phyloP scores from a whole-genome alignment of 345 rosid genomes.

The Nasturtium officinale region DNA sequence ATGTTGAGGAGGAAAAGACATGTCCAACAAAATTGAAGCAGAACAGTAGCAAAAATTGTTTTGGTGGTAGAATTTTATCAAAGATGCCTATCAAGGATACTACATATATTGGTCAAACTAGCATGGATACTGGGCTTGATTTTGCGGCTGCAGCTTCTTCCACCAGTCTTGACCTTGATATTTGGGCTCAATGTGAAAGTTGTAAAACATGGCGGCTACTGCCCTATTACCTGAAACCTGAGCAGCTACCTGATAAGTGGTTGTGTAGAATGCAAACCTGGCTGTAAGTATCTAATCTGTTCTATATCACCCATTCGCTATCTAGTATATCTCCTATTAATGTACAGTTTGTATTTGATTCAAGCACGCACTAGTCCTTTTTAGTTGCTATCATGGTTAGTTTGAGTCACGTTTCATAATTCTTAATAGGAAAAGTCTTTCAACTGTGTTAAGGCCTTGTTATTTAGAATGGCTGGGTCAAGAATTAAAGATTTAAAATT shows the following conservation, averaged over 20 bases:
- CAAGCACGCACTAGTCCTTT: background rate
- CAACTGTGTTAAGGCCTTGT: constrained; percentile 1
- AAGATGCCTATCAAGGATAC: constrained; percentile 40
- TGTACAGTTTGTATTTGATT: constrained; percentile 19
- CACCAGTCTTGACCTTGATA: constrained; percentile 43
- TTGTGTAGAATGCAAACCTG: constrained; percentile 73
- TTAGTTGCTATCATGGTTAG: constrained; percentile 18
- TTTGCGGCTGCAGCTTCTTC: constrained; percentile 43
- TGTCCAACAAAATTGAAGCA: constrained; percentile 42
- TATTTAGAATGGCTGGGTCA: constrained; percentile 13
- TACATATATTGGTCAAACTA: constrained; percentile 28
- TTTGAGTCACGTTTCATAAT: constrained; percentile 18
- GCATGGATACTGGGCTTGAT: constrained; percentile 39
- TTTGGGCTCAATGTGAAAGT: constrained; percentile 67
- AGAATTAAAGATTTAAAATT: constrained; percentile 17
- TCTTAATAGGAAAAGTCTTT: constrained; percentile 13
- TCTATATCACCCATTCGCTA: background rate
- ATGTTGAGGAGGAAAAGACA: constrained; percentile 36
- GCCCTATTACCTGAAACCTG: constrained; percentile 52
- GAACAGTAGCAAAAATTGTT: constrained; percentile 37
- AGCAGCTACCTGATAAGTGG: constrained; percentile 74
- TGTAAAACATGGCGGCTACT: constrained; percentile 78
- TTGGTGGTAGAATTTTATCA: constrained; percentile 37
- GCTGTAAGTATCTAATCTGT: constrained; percentile 64
- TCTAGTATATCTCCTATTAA: background rate